Evolutionary conservation across 306 rosid genomes (phyloP).

Genomic region (Vicia villosa): DNA sequence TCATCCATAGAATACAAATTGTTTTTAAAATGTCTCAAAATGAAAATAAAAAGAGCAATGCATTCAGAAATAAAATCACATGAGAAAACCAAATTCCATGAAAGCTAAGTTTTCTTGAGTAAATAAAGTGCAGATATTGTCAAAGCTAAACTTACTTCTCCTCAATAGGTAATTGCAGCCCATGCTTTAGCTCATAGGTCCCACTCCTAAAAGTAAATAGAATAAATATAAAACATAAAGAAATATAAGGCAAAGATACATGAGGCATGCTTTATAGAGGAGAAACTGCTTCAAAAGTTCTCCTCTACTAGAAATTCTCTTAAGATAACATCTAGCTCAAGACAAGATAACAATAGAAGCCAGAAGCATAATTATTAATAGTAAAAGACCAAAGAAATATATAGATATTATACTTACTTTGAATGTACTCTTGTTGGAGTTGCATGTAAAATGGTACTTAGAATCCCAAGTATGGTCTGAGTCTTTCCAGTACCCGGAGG

Average conservation of each 20-base stretch:
- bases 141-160: constrained; percentile 64
- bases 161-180: constrained; percentile 55
- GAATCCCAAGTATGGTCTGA: constrained; percentile 91
- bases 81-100: constrained; percentile 21
- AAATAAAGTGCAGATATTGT: constrained; percentile 26
- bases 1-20: not conserved
- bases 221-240: constrained; percentile 6
- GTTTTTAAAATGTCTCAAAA: not conserved
- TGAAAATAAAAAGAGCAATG: constrained; percentile 6
- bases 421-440: constrained; percentile 80
- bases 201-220: constrained; percentile 53
- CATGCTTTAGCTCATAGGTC: constrained; percentile 54
- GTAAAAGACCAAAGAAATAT: constrained; percentile 2
- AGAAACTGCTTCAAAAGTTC: constrained; percentile 29
- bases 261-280: constrained; percentile 15
- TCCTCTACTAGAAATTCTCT: constrained; percentile 28
- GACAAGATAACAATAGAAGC: constrained; percentile 28
- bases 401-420: constrained; percentile 52
- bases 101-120: constrained; percentile 24
- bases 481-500: constrained; percentile 99
- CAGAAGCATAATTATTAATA: constrained; percentile 9
- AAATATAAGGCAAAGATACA: constrained; percentile 21
- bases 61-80: constrained; percentile 13
- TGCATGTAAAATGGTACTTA: constrained; percentile 92
- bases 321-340: constrained; percentile 14